Evolutionary conservation across 768 basidiomycete genomes (phyloP), one percentile per base, ranked within the genome.

Genomic region (Termitomyces bulborhizus): DNA sequence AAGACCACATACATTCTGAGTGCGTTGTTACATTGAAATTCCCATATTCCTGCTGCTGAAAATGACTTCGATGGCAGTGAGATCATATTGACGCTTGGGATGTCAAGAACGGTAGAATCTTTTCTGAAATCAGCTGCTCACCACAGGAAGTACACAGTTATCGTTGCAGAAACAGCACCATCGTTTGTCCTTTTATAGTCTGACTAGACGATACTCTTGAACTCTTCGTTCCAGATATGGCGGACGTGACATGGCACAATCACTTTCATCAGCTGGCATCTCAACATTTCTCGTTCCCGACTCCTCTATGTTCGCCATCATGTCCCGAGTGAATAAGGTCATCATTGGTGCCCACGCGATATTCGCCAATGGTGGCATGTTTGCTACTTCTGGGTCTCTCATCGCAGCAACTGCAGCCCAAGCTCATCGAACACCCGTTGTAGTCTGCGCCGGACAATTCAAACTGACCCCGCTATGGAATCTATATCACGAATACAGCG

Each of bases 1-100:
- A 84, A 70, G 94, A 97, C 68, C 95, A 98, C 67, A 90, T 99
- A 57, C 96, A 98, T 69, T 93, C 94, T n/a, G 94, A 97, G 96
- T 98, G 66, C 67, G 91, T 73, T 1, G 44, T 53, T 47, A 15
- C 29, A 36, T 37, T 40, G 43, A 34, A 37, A 37, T 13, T 37
- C 4, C 5, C 43, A 51, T 46, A 3, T 50, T 41, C 6, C 52
- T 53, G n/a, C 13, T 27, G 46, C 43, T 60, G 21, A 34, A 55
- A 13, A 40, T 31, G 47, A 34, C n/a, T 51, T 41, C 50, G 3
- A 64, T 96, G 21, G 1, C 27, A 60, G 96, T 61, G 96, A 98
- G 71, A 94, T 98, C 62, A 92, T 99, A 59, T 69, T 96, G 53
- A 96, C 92, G 2, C 81, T 98, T 49, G 94, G 95, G n/a, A 84